A percentile compares a stretch with the other conserved stretches of the same genome.
Evolutionary conservation across 2,329 filamentous ascomycete genomes (phyloP).

Genomic region (Xylariaceae sp.): DNA sequence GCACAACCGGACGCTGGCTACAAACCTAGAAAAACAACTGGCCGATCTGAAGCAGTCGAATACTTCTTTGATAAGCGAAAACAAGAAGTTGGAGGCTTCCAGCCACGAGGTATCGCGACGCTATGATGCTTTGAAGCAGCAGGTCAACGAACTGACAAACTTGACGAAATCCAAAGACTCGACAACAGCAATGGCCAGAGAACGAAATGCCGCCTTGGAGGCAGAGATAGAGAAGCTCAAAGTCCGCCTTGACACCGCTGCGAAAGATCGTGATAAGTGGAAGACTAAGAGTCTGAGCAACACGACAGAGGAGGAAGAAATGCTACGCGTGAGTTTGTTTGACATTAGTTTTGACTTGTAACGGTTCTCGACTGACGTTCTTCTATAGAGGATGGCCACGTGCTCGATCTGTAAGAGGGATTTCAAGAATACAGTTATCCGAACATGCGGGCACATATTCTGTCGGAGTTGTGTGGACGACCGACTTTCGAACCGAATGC

Average conservation of each 20-base stretch:
- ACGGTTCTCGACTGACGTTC: conserved; percentile 30
- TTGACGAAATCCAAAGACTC: conserved; percentile 73
- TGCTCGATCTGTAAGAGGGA: conserved; percentile 91
- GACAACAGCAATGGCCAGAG: conserved; percentile 44
- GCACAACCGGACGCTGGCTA: conserved; percentile 68
- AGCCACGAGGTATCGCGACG: conserved; percentile 65
- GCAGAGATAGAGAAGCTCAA: conserved; percentile 77
- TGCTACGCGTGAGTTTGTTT: conserved; percentile 68
- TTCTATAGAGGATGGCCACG: conserved; percentile 63
- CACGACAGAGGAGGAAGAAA: conserved; percentile 76
- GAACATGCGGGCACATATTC: conserved; percentile 92
- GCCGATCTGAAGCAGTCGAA: conserved; percentile 78
- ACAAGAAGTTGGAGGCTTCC: conserved; percentile 70
- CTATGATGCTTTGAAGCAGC: conserved; percentile 68
- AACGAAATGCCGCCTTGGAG: conserved; percentile 59
- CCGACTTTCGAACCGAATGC: conserved; percentile 80
- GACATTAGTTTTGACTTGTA: conserved; percentile 1
- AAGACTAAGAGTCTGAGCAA: conserved; percentile 79
- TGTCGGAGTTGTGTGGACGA: conserved; percentile 89
- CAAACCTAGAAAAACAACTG: conserved; percentile 87
- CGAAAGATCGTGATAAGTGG: conserved; percentile 81
- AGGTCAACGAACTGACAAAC: conserved; percentile 72
- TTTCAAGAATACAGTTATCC: conserved; percentile 91
- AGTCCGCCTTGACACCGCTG: conserved; percentile 69
- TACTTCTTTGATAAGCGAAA: conserved; percentile 63